These are phyloP conservation scores for Triticum aestivum DNA, from an alignment of 176 grass and related monocot species.

Conservation along the genomic window IWGSC_CS_RefSeq_v2.1 NC_057806.1:339325837-339326336, in stretches of 20 bases:
- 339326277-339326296: neutral
- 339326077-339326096: neutral
- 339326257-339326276: neutral
- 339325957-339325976: neutral
- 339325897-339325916: neutral
- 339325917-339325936: neutral
- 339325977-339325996: slow-evolving; percentile 44
- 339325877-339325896: neutral
- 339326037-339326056: slow-evolving; percentile 79
- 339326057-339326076: slow-evolving; percentile 71
- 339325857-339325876: neutral
- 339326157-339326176: slow-evolving; percentile 52
- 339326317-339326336: neutral
- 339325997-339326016: slow-evolving; percentile 78
- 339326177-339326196: slow-evolving; percentile 49
- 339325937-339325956: neutral
- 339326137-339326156: neutral
- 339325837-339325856: neutral
- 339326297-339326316: neutral
- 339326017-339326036: slow-evolving; percentile 53
- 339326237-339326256: neutral
- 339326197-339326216: neutral
- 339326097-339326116: neutral
- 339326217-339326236: neutral
- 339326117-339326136: neutral